Percentiles rank a stretch among this genome's conserved stretches.
These are phyloP conservation scores for Myxozyma neglecta DNA, from an alignment of 805 yeast genomes.

Conservation along the genomic window DNA sequence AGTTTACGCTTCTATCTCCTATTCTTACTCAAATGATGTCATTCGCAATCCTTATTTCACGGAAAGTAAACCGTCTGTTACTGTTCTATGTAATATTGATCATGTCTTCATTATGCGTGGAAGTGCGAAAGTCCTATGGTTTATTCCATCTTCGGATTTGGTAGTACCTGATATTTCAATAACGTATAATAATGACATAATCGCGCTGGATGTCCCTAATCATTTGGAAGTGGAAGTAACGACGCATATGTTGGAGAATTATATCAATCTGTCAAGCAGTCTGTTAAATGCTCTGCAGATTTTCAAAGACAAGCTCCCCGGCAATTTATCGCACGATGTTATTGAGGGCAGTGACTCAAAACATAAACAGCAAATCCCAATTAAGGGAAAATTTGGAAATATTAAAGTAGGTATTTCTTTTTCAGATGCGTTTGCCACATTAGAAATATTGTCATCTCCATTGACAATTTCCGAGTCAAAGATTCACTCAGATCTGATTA, in stretches of 20 bases:
- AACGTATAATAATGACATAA: background rate
- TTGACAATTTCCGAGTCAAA: background rate
- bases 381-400: too few relatives aligned
- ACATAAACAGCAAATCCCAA: too few relatives aligned
- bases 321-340: too few relatives aligned
- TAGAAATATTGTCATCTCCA: constrained; percentile 2
- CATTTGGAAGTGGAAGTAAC: constrained; percentile 6
- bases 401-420: background rate
- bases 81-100: constrained; percentile 12
- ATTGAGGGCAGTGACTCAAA: too few relatives aligned
- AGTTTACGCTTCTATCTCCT: constrained; percentile 15
- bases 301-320: too few relatives aligned
- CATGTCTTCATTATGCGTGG: constrained; percentile 3
- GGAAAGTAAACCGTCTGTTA: constrained; percentile 3
- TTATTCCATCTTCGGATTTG: background rate
- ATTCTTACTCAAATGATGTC: constrained; percentile 14
- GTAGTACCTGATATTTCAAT: constrained; percentile 14
- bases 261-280: too few relatives aligned
- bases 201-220: constrained; percentile 9
- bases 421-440: background rate
- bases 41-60: constrained; percentile 15
- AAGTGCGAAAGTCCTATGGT: constrained; percentile 10
- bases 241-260: constrained; percentile 11
- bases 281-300: too few relatives aligned
- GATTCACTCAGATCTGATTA: constrained; percentile 3